These are phyloP conservation scores for Nicotiana obtusifolia DNA, from an alignment of 257 asterid species.

Conservation along the genomic window DNA sequence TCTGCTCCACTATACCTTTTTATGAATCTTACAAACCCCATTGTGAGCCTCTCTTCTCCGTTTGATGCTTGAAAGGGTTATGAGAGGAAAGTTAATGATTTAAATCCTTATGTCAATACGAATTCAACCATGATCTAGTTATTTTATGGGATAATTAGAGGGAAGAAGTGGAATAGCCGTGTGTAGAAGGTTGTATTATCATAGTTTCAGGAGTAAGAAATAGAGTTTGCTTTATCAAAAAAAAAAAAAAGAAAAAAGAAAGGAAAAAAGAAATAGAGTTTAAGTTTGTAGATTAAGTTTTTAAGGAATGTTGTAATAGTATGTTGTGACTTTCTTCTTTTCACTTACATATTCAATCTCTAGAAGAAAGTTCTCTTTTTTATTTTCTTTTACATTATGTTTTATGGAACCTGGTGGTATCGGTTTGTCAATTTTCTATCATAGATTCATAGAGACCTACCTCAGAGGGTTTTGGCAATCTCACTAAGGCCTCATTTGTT, in stretches of 20 bases:
- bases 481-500: neutral
- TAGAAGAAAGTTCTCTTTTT: neutral
- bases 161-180: neutral
- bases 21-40: neutral
- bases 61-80: neutral
- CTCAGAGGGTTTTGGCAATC: neutral
- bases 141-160: neutral
- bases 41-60: neutral
- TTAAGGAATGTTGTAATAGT: neutral
- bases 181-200: neutral
- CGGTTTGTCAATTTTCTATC: neutral
- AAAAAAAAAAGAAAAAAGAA: no score
- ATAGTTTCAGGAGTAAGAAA: neutral
- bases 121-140: neutral
- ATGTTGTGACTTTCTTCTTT: neutral
- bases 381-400: neutral
- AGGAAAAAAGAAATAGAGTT: neutral
- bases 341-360: neutral
- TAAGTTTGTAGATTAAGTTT: neutral
- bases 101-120: neutral
- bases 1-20: neutral
- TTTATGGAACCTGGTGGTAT: neutral
- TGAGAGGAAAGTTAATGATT: neutral
- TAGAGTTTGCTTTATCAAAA: no score
- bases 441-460: neutral